A percentile compares a stretch with the other conserved stretches of the same genome.
These are phyloP conservation scores for Bipolaris cookei DNA, from an alignment of 2,329 filamentous ascomycete genomes.

Conservation along the genomic window DNA sequence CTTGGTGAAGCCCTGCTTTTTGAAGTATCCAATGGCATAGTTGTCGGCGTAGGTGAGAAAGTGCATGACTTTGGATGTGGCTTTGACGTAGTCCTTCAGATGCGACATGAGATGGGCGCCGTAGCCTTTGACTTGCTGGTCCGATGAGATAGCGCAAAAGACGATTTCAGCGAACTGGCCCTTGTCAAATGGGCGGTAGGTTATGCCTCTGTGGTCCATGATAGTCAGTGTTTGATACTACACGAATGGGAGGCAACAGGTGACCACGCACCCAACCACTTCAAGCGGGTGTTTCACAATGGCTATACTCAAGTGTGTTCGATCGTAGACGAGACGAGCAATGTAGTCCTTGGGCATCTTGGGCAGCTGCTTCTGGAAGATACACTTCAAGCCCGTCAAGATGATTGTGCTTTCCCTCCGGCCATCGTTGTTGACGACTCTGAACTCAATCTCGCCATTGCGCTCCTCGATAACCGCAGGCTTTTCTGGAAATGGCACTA, in stretches of 20 bases:
- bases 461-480: constrained; percentile 93
- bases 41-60: constrained; percentile 99
- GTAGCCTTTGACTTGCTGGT: constrained; percentile 98
- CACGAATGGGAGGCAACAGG: neutral
- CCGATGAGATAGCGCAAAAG: constrained; percentile 95
- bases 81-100: constrained; percentile 96
- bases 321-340: constrained; percentile 93
- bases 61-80: constrained; percentile 95
- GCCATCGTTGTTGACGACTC: constrained; percentile 97
- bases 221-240: neutral
- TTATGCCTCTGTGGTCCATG: constrained; percentile 73
- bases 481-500: constrained; percentile 90
- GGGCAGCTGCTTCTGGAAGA: constrained; percentile 97
- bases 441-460: constrained; percentile 92
- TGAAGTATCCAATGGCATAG: constrained; percentile 98
- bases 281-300: constrained; percentile 97
- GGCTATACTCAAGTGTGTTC: constrained; percentile 93
- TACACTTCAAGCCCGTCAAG: constrained; percentile 92
- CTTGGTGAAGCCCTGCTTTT: constrained; percentile 98
- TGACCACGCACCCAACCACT: constrained; percentile 69
- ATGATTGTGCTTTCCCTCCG: constrained; percentile 89
- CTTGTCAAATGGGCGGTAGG: constrained; percentile 90
- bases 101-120: constrained; percentile 98
- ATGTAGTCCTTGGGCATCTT: constrained; percentile 99
- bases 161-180: constrained; percentile 97